Evolutionary conservation across 164 flowering plant genomes (phyloP), one percentile per base, ranked within the genome.

Genomic region (Euptelea pleiosperma): DNA sequence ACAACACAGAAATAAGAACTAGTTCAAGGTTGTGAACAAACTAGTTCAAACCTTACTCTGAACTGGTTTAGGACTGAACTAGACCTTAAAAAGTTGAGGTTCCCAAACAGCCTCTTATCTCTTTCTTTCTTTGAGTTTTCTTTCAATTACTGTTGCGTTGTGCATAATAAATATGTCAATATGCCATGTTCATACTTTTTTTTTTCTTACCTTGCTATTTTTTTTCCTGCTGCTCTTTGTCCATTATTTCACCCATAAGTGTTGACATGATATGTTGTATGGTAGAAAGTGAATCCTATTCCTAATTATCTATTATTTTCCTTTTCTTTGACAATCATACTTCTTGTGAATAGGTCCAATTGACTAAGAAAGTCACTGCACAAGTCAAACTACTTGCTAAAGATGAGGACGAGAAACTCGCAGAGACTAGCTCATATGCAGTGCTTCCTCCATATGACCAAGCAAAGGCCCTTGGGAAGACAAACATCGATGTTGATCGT

Each of bases 391-490:
- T 77, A 50, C 93, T 91, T 39, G 97, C 97, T 9, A 81, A 72
- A 67, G 93, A 88, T 76, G 96, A 89, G 70, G 89, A 91, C 67
- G 93, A 91, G 68, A 70, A 82, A 58, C 87, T 88, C 57, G 77
- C 86, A 47, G 76, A 79, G 73, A 64, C 78, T 44, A 77, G 83
- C 55, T 55, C 87, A 36, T 85, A 77, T 76, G 85, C 79, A 58
- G 88, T 89, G 31, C 71, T 90, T 70, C 89, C 77, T 46, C 93
- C 92, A 11, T 94, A 94, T 76, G 99, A 91, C 68, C 97, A 94
- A 82, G 99, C 96, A 58, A 94, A 76, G 73, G 99, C 99, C 52
- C 91, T 94, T 54, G 99, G 99, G 45, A 94, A 91, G 76, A 89
- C 85, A 35, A 88, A 78, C 55, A 94, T 94, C 65, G 97, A 94